A percentile compares a stretch with the other conserved stretches of the same genome.
phyloP scores from a whole-genome alignment of 1,284 basidiomycete genomes.

The Cronartium quercuum region DNA sequence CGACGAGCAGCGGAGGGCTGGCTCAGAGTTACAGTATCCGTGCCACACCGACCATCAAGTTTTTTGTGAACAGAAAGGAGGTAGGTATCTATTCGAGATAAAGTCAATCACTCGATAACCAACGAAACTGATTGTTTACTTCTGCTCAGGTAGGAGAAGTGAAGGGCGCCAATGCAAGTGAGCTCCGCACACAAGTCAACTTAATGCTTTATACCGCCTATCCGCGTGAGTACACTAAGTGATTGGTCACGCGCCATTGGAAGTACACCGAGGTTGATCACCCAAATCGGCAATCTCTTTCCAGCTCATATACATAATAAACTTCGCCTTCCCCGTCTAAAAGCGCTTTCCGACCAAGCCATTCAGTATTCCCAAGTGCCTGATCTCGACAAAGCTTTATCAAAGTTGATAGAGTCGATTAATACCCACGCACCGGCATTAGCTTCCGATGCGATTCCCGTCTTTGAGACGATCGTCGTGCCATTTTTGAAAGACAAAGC shows the following conservation, averaged over 20 bases:
- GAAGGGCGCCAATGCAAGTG: constrained; percentile 45
- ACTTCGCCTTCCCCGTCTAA: constrained; percentile 41
- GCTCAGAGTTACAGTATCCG: constrained; percentile 41
- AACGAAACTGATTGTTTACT: constrained; percentile 5
- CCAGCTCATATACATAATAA: constrained; percentile 44
- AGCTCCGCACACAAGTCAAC: constrained; percentile 46
- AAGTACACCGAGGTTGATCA: not conserved
- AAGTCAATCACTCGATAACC: not conserved
- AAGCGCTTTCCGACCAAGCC: constrained; percentile 39
- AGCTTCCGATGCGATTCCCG: constrained; percentile 12
- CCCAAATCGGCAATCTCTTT: not conserved
- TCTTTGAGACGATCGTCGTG: constrained; percentile 38
- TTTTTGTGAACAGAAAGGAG: constrained; percentile 43
- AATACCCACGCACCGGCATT: not conserved
- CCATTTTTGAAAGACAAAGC: constrained; percentile 38
- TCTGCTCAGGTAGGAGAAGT: constrained; percentile 42
- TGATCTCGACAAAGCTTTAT: constrained; percentile 40
- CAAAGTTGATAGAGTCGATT: constrained; percentile 37
- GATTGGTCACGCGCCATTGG: not conserved
- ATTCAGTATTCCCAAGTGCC: constrained; percentile 42
- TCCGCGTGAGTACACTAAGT: constrained; percentile 40
- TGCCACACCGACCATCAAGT: constrained; percentile 48
- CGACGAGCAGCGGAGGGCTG: constrained; percentile 42
- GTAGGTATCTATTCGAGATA: not conserved
- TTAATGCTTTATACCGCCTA: constrained; percentile 45